phyloP scores from a whole-genome alignment of 108 stramenopile genomes.

The Skeletonema marinoi region DNA sequence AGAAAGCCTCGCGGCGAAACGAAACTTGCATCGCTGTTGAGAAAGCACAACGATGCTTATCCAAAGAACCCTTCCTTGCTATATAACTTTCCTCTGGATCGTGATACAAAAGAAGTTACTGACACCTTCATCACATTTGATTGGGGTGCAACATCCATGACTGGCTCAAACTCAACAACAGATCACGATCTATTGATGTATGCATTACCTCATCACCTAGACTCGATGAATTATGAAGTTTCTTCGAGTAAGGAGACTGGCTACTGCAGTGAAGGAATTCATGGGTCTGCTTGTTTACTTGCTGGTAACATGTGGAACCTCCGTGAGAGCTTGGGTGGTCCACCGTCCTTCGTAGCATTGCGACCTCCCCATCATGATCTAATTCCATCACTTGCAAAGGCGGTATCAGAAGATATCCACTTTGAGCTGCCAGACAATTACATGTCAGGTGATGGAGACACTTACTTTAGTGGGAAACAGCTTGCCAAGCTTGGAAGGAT shows the following conservation, averaged over 20 bases:
- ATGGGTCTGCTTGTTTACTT: conserved; percentile 41
- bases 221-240: conserved; percentile 39
- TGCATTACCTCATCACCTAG: conserved; percentile 77
- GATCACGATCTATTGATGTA: conserved; percentile 54
- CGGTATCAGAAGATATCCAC: conserved; percentile 55
- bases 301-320: conserved; percentile 33
- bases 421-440: conserved; percentile 78
- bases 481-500: conserved; percentile 90
- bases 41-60: conserved; percentile 68
- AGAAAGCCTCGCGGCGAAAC: conserved; percentile 54
- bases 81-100: conserved; percentile 53
- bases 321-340: conserved; percentile 29
- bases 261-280: conserved; percentile 25
- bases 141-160: conserved; percentile 40
- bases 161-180: not conserved
- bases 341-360: conserved; percentile 69
- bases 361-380: conserved; percentile 55
- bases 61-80: conserved; percentile 57
- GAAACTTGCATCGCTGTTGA: conserved; percentile 54
- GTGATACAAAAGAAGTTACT: conserved; percentile 19
- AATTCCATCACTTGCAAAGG: conserved; percentile 50
- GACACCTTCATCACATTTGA: conserved; percentile 36
- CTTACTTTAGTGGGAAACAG: conserved; percentile 94
- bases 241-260: conserved; percentile 34
- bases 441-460: conserved; percentile 89